These are phyloP conservation scores for Botryotinia narcissicola DNA, from an alignment of 2,329 filamentous ascomycete genomes.

Conservation along the genomic window DNA sequence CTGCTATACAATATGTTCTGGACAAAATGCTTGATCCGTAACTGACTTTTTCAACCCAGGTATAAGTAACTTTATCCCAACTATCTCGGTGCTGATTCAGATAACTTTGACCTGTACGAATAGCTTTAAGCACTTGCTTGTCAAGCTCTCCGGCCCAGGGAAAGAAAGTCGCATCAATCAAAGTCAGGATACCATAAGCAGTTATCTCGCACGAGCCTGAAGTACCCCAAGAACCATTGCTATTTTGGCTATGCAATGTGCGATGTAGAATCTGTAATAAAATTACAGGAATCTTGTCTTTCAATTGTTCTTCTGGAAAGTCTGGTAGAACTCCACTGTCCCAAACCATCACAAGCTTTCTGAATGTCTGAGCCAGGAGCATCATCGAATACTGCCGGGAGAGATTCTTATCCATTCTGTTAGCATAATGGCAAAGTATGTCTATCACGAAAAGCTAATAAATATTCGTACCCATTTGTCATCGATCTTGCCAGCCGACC, in stretches of 20 bases:
- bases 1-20: conserved; percentile 4
- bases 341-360: background rate
- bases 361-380: background rate
- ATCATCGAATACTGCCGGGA: conserved; percentile 8
- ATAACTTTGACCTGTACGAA: background rate
- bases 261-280: background rate
- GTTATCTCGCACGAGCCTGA: background rate
- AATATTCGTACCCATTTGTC: conserved; percentile 10
- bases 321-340: background rate
- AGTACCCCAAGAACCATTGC: conserved; percentile 2
- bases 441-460: background rate
- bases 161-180: background rate
- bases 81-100: background rate
- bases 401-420: background rate
- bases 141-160: background rate
- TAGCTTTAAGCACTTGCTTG: background rate
- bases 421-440: background rate
- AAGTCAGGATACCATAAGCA: background rate
- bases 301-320: background rate
- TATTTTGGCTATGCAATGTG: background rate
- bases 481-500: background rate
- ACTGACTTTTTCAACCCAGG: conserved; percentile 5
- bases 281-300: background rate
- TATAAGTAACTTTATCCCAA: background rate
- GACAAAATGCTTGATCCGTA: conserved; percentile 5